phyloP scores from a whole-genome alignment of 176 grass and related monocot genomes.

The Oryza australiensis region DNA sequence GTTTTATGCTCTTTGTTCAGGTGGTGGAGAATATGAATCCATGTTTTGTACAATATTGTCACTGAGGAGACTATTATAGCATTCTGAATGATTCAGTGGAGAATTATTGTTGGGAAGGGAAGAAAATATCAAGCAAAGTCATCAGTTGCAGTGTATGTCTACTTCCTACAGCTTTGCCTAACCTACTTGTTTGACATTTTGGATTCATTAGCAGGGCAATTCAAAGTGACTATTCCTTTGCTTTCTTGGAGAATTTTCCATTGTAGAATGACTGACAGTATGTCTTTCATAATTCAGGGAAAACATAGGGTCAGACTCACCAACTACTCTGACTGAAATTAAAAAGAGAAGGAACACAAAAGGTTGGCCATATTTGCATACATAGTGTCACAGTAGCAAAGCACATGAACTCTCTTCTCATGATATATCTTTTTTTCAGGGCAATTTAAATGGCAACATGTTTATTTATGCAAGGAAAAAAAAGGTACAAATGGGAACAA shows the following conservation, averaged over 20 bases:
- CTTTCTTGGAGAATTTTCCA: constrained; percentile 10
- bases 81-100: neutral
- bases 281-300: neutral
- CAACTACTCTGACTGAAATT: constrained; percentile 7
- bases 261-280: neutral
- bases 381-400: neutral
- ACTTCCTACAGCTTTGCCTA: constrained; percentile 46
- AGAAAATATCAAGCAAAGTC: neutral
- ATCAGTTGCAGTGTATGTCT: constrained; percentile 31
- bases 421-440: neutral
- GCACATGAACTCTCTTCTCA: neutral
- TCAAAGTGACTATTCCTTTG: constrained; percentile 14
- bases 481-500: constrained; percentile 39
- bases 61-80: neutral
- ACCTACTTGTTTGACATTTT: constrained; percentile 52
- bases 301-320: neutral
- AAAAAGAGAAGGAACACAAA: neutral
- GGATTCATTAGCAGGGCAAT: constrained; percentile 23
- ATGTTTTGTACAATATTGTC: neutral
- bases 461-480: constrained; percentile 43
- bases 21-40: neutral
- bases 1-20: no score
- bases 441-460: constrained; percentile 42
- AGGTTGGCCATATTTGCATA: neutral
- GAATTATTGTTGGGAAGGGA: neutral